Conservation (phyloP, 768 basidiomycete species). For the Cantharellus cinnabarinus region DNA sequence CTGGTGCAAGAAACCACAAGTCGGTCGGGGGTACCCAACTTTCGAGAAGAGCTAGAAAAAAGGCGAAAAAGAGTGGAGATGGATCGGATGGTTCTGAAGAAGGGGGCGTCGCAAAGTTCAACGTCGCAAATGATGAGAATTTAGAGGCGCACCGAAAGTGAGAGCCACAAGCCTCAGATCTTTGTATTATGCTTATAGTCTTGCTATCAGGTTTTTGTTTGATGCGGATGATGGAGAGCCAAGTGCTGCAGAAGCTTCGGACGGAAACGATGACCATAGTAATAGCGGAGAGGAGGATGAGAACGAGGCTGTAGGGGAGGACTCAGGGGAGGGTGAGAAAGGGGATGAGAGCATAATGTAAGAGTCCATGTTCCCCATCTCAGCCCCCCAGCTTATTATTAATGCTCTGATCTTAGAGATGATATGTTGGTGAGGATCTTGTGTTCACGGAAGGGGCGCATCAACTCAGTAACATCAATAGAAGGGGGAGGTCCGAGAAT, state of each 20-base stretch:
- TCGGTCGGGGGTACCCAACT: slow-evolving; percentile 14
- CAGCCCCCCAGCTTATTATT: background rate
- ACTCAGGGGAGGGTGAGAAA: too few relatives aligned
- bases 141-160: slow-evolving; percentile 26
- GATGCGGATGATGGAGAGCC: slow-evolving; percentile 26
- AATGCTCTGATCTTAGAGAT: too few relatives aligned
- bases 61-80: slow-evolving; percentile 9
- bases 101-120: slow-evolving; percentile 25
- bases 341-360: too few relatives aligned
- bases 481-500: slow-evolving; percentile 10
- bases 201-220: slow-evolving; percentile 23
- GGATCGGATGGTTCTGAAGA: slow-evolving; percentile 12
- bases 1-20: background rate
- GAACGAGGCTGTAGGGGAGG: background rate
- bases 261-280: slow-evolving; percentile 26
- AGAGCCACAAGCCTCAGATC: background rate
- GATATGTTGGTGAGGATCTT: background rate
- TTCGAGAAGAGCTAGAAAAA: slow-evolving; percentile 17
- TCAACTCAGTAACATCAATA: background rate
- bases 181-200: background rate
- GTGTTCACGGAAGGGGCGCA: background rate
- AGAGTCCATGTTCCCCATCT: slow-evolving; percentile 5
- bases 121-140: slow-evolving; percentile 30
- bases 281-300: slow-evolving; percentile 27
- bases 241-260: slow-evolving; percentile 12